phyloP scores from a whole-genome alignment of 202 grass and related monocot genomes.

The Panicum hallii region DNA sequence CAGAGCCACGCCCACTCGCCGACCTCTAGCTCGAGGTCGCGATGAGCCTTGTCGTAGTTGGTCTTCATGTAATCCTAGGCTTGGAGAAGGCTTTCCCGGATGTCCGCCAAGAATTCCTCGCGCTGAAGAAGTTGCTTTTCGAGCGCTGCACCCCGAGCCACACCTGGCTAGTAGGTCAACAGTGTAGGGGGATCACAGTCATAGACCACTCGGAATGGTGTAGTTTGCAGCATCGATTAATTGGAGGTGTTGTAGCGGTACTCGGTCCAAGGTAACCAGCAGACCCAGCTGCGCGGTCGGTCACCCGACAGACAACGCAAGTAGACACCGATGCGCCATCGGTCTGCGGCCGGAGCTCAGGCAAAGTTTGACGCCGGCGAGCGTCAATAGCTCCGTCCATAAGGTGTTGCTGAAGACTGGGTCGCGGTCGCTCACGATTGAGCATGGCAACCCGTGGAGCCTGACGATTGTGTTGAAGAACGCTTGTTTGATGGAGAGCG shows the following conservation, averaged over 20 bases:
- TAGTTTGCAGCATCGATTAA: no score
- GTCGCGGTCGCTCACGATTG: background rate
- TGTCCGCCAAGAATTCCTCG: background rate
- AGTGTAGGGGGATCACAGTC: background rate
- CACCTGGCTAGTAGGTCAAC: background rate
- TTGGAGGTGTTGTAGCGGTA: no score
- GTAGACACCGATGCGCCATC: background rate
- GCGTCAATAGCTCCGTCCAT: no score
- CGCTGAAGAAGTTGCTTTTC: background rate
- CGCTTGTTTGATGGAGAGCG: no score
- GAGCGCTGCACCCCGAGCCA: background rate
- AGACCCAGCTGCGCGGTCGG: no score
- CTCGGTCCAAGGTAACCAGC: no score
- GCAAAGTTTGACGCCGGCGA: background rate
- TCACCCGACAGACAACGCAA: background rate
- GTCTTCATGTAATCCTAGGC: background rate
- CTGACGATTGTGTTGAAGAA: background rate
- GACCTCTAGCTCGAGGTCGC: no score
- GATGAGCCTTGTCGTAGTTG: background rate
- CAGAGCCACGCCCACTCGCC: no score
- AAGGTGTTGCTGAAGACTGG: no score
- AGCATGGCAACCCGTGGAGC: background rate
- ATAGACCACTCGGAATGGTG: no score
- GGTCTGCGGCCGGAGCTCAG: background rate
- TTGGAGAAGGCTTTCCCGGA: background rate